Evolutionary conservation across 768 basidiomycete species (phyloP), one percentile per base, ranked within the genome.

Genomic region (Nidularia pulvinata): DNA sequence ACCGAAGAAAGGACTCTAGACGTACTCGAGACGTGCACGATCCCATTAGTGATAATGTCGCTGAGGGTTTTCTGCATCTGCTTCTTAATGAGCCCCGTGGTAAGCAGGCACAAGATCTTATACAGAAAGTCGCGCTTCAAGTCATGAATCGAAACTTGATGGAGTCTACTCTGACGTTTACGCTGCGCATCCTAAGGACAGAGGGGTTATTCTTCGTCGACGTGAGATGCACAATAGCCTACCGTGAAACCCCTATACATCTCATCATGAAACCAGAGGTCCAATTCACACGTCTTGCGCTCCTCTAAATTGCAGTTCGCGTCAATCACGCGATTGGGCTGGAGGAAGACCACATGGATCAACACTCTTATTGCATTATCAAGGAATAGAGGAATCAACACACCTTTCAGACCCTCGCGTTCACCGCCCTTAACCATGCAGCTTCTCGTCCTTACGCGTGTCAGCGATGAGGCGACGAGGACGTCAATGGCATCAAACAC

Each of bases 121-220:
- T 96, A 96, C 57, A 95, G 67, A 25, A 89, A 70, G 61, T 94
- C 90, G 70, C 96, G 94, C 71, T 95, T 95, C 57, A 88, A 83
- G 59, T 98, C 95, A 3, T 93, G 85, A 61, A 99, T 92, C 25
- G 86, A 83, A 72, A 95, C 96, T 90, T 94, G 61, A 98, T 81
- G 10, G 85, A 79, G 61, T 90, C 91, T 51, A 98, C 86, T 65
- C 93, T 92, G 67, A 92, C 89, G 46, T 83, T 69, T n/a, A 92
- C 83, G 50, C 81, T 67, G 58, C 85, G 75, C 45, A 93, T 87
- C 54, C 81, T 81, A 81, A 92, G 91, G 3, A 92, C 84, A 22
- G 85, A 87, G 3, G 77, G 76, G 5, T 69, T 75, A 67, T 92
- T 90, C 50, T 81, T 78, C 3, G 86, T 69, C 1, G 45, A 46